Conservation (phyloP, 2,329 filamentous ascomycete species). For the Cladosporium sp. region DNA sequence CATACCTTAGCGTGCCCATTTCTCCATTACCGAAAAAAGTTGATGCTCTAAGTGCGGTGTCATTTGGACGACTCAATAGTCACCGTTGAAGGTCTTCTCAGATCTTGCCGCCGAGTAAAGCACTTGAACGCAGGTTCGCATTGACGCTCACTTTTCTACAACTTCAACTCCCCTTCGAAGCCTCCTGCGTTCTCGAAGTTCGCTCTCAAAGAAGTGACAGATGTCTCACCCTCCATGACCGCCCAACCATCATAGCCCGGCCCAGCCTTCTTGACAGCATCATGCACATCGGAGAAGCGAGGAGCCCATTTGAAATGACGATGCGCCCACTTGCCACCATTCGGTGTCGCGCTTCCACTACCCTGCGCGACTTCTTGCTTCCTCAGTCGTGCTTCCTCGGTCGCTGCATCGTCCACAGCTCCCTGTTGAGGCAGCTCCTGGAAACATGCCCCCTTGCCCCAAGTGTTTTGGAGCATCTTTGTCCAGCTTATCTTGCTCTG, state of each 20-base stretch:
- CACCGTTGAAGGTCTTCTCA: no score
- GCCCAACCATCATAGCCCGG: slow-evolving; percentile 92
- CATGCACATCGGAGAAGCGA: slow-evolving; percentile 78
- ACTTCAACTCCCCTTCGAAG: slow-evolving; percentile 67
- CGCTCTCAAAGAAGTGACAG: slow-evolving; percentile 83
- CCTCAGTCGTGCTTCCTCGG: slow-evolving; percentile 69
- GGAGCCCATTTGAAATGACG: slow-evolving; percentile 96
- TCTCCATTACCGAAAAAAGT: no score
- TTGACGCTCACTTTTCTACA: slow-evolving; percentile 46
- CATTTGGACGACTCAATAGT: no score
- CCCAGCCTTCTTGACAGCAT: slow-evolving; percentile 72
- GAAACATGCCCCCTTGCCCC: slow-evolving; percentile 81
- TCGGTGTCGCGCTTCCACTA: slow-evolving; percentile 31
- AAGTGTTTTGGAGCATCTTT: slow-evolving; percentile 83
- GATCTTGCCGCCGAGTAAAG: no score
- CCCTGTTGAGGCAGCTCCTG: slow-evolving; percentile 65
- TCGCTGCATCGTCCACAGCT: slow-evolving; percentile 54
- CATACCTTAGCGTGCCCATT: no score
- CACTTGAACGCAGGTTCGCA: no score
- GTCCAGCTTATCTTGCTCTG: slow-evolving; percentile 74
- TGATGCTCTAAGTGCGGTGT: no score
- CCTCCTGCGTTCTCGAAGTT: slow-evolving; percentile 81
- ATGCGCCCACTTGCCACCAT: slow-evolving; percentile 58
- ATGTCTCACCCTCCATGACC: slow-evolving; percentile 81
- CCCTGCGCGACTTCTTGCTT: slow-evolving; percentile 51